Evolutionary conservation across 2,329 filamentous ascomycete species (phyloP), one percentile per base, ranked within the genome.

Genomic region (Apiospora saccharicola): DNA sequence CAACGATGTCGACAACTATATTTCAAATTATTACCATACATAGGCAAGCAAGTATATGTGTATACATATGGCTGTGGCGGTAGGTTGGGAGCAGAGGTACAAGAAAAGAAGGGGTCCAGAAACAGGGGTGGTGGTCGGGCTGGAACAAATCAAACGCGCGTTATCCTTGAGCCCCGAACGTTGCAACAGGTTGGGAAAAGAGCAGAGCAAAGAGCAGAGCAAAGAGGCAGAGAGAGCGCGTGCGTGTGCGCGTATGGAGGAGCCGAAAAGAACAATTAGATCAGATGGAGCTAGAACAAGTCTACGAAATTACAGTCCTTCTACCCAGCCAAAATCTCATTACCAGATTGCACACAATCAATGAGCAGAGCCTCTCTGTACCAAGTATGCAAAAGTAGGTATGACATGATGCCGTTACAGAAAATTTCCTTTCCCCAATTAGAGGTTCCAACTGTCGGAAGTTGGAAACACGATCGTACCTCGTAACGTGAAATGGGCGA

Each of bases 141-240:
- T 64, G 57, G 34, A 64, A 64, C 57, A 41, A 64, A 64, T 64
- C 34, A 64, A 64, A 64, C 57, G 57, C 57, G 57, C 57, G 57
- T 64, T 64, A n/a, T 64, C 57, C 57, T 24, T 41, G 30, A 41
- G 34, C 19, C 57, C 57, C 57, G 34, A 41, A 64, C 19, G 57
- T 24, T 41, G 57, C 34, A 64, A 64, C 34, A 64, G 4, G 19
- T 19, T 16, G 34, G 10, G 14, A 14, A 30, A 13, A 26, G 24
- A 53, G 46, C 46, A n/a, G 19, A 47, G 44, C n/a, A 26, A 4
- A 24, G 8, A 14, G 16, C 8, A 22, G 16, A 47, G n/a, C 49
- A 51, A n/a, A 51, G 49, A 26, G 49, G 26, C 4, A 57, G 3
- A 57, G 51, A 57, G 51, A 61, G 30, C 37, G 37, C 10, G 37